phyloP scores from a whole-genome alignment of 768 basidiomycete species.

The Kondoa subrosea region DNA sequence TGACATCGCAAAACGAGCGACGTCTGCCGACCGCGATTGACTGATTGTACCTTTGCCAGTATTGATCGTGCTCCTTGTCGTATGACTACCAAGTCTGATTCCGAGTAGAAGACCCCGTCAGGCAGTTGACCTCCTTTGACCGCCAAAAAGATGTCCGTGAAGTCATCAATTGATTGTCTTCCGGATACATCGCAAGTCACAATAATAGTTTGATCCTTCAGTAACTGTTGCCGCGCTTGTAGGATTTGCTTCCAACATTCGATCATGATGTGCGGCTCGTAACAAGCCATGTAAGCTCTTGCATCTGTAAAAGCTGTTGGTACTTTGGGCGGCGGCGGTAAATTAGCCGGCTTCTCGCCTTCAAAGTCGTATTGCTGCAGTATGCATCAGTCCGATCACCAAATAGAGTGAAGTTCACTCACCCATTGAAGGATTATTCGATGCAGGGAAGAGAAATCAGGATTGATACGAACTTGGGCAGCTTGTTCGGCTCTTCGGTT shows the following conservation, averaged over 20 bases:
- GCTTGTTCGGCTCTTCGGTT: constrained; percentile 1
- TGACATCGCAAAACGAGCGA: constrained; percentile 49
- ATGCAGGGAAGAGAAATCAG: constrained; percentile 64
- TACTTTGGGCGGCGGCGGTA: constrained; percentile 23
- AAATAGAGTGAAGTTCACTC: neutral
- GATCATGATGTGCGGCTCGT: constrained; percentile 66
- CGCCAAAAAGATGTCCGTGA: constrained; percentile 57
- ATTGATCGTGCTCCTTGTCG: constrained; percentile 41
- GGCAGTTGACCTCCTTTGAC: constrained; percentile 40
- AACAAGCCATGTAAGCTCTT: constrained; percentile 52
- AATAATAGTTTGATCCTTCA: constrained; percentile 37
- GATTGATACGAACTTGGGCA: constrained; percentile 51
- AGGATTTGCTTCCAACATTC: constrained; percentile 82
- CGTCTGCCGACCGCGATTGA: constrained; percentile 37
- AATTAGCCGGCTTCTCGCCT: constrained; percentile 46
- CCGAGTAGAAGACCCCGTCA: constrained; percentile 57
- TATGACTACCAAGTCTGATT: constrained; percentile 73
- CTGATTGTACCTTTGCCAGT: constrained; percentile 55
- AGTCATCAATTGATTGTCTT: constrained; percentile 60
- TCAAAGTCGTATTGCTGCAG: constrained; percentile 46
- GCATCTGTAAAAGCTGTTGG: constrained; percentile 46
- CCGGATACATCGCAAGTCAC: constrained; percentile 39
- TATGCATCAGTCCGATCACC: neutral
- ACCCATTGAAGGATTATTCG: constrained; percentile 62
- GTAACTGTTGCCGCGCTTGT: constrained; percentile 54